phyloP scores from a whole-genome alignment of 2,329 filamentous ascomycete species.

The Endoconidiophora polonica region DNA sequence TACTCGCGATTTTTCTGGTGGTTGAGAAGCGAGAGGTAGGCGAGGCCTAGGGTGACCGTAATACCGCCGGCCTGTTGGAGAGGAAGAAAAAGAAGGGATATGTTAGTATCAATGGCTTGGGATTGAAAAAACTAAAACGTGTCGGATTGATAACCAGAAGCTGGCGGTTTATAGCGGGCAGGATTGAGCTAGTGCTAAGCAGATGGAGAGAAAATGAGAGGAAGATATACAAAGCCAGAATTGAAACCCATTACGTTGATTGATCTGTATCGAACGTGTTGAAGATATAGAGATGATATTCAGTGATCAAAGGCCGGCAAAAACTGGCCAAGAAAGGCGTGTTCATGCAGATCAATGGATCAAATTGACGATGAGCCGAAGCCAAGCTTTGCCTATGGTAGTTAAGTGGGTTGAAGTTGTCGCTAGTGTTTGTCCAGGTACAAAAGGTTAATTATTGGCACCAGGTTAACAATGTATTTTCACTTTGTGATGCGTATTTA shows the following conservation, averaged over 20 bases:
- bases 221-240: conserved; percentile 52
- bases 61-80: conserved; percentile 50
- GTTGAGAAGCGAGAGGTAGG: conserved; percentile 54
- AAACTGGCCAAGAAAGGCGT: too few relatives aligned
- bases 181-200: not conserved
- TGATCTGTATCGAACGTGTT: not conserved
- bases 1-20: conserved; percentile 51
- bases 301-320: too few relatives aligned
- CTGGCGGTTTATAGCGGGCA: not conserved
- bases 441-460: too few relatives aligned
- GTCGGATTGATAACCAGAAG: not conserved
- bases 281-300: not conserved
- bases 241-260: conserved; percentile 48
- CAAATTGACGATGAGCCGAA: too few relatives aligned
- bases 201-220: not conserved
- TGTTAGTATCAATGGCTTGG: not conserved
- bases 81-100: not conserved
- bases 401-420: too few relatives aligned
- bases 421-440: too few relatives aligned
- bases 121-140: not conserved
- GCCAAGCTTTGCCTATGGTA: too few relatives aligned
- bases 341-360: too few relatives aligned
- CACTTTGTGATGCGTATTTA: too few relatives aligned
- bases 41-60: conserved; percentile 54
- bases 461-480: too few relatives aligned